Evolutionary conservation across 805 yeast species (phyloP).

Genomic region (Ogataea henricii): DNA sequence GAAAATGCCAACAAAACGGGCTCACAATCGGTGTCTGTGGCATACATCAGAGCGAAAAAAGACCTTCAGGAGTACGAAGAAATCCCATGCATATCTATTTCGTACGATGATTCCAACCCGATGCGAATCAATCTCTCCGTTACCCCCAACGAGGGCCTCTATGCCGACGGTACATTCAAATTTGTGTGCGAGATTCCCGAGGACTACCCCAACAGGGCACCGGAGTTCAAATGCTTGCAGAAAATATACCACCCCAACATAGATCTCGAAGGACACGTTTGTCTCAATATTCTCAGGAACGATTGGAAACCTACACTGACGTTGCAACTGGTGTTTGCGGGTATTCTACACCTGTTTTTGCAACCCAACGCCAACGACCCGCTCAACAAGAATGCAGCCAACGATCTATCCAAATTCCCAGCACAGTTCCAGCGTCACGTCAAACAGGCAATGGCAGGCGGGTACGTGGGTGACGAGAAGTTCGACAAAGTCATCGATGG

Average conservation of each 20-base stretch:
- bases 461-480: constrained; percentile 51
- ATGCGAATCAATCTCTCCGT: constrained; percentile 62
- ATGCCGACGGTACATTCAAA: constrained; percentile 64
- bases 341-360: constrained; percentile 78
- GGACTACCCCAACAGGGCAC: constrained; percentile 90
- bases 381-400: constrained; percentile 87
- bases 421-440: constrained; percentile 59
- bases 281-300: constrained; percentile 86
- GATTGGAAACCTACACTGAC: constrained; percentile 96
- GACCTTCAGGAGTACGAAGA: constrained; percentile 64
- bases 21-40: constrained; percentile 42
- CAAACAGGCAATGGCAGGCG: constrained; percentile 70
- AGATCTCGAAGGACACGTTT: constrained; percentile 85
- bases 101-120: constrained; percentile 54
- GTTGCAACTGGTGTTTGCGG: constrained; percentile 78
- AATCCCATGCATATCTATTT: constrained; percentile 58
- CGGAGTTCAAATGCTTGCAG: constrained; percentile 71
- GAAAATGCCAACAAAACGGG: constrained; percentile 22
- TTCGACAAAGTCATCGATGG: constrained; percentile 60
- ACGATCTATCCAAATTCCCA: constrained; percentile 47
- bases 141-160: constrained; percentile 72
- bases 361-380: constrained; percentile 95
- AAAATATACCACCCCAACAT: constrained; percentile 93
- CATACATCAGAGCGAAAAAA: constrained; percentile 75
- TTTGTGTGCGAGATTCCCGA: constrained; percentile 68